Evolutionary conservation across 768 basidiomycete genomes (phyloP), one percentile per base, ranked within the genome.

Genomic region (Boletales sp.): DNA sequence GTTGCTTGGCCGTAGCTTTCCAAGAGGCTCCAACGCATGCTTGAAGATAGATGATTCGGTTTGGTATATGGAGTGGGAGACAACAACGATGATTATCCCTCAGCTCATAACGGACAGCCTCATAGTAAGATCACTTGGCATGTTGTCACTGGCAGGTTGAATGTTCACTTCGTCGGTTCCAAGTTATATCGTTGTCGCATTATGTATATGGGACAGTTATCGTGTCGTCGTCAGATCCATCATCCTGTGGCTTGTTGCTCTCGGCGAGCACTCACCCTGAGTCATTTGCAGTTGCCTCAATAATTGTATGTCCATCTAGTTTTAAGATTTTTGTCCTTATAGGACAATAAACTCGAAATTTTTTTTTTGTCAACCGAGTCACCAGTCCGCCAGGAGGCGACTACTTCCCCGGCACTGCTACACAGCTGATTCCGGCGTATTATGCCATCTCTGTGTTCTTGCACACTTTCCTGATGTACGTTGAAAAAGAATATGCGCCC

Each of bases 151-250:
- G n/a, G n/a, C n/a, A n/a, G n/a, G n/a, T n/a, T n/a, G n/a, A n/a
- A n/a, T n/a, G n/a, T n/a, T n/a, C n/a, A n/a, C n/a, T n/a, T n/a
- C n/a, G n/a, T n/a, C n/a, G n/a, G n/a, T n/a, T n/a, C n/a, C n/a
- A n/a, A n/a, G n/a, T n/a, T n/a, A n/a, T n/a, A n/a, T 50, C 72
- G 71, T 15, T 70, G 69, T 48, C 67, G 53, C 18, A 54, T 70
- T 28, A 51, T 73, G n/a, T n/a, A n/a, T n/a, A 10, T 74, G 70
- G 71, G 7, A 56, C 13, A 49, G 45, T 42, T 33, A 36, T 46
- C 19, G 44, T 17, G 36, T 44, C 30, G 19, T 63, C 35, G 13
- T 50, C 8, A 4, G 51, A 25, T 54, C 56, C 2, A 53, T 19
- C 15, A 42, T 58, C 28, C 15, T 63, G 13, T 63, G 56, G 58